Conservation (phyloP, 2,329 filamentous ascomycete genomes). For the Xylariaceae sp. region DNA sequence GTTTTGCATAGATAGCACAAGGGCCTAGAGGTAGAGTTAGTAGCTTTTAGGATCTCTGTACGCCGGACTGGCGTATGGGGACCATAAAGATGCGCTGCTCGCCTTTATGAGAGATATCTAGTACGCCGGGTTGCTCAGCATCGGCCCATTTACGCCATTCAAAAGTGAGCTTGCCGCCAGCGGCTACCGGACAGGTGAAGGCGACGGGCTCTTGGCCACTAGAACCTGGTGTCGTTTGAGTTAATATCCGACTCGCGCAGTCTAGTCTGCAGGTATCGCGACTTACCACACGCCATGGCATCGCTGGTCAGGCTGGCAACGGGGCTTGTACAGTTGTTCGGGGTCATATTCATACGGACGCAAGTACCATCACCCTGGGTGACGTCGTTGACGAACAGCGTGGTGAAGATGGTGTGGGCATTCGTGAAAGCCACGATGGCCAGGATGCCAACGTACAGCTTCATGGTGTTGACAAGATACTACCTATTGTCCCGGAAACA, state of each 20-base stretch:
- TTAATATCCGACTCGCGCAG: too few relatives aligned
- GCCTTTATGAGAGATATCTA: slow-evolving; percentile 46
- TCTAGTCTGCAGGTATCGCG: not conserved
- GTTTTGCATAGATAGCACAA: slow-evolving; percentile 71
- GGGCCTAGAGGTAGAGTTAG: slow-evolving; percentile 46
- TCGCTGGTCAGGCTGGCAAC: slow-evolving; percentile 52
- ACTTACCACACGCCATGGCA: slow-evolving; percentile 68
- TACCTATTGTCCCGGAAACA: too few relatives aligned
- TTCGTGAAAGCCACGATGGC: slow-evolving; percentile 33
- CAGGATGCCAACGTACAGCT: slow-evolving; percentile 29
- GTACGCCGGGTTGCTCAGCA: slow-evolving; percentile 45
- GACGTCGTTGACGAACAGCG: slow-evolving; percentile 55
- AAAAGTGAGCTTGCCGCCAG: slow-evolving; percentile 58
- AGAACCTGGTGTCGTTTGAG: slow-evolving; percentile 32
- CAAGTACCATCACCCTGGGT: slow-evolving; percentile 69
- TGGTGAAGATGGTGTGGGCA: slow-evolving; percentile 62
- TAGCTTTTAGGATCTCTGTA: too few relatives aligned
- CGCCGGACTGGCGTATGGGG: too few relatives aligned
- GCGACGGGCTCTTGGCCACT: slow-evolving; percentile 40
- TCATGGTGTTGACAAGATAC: slow-evolving; percentile 25
- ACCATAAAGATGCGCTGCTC: not conserved
- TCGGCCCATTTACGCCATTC: slow-evolving; percentile 61
- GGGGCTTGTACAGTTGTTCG: slow-evolving; percentile 50
- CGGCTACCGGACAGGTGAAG: slow-evolving; percentile 44
- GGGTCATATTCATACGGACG: slow-evolving; percentile 59